A percentile compares a stretch with the other conserved stretches of the same genome.
These are phyloP conservation scores for Lentinula sp. DNA, from an alignment of 768 basidiomycete genomes.

Conservation along the genomic window DNA sequence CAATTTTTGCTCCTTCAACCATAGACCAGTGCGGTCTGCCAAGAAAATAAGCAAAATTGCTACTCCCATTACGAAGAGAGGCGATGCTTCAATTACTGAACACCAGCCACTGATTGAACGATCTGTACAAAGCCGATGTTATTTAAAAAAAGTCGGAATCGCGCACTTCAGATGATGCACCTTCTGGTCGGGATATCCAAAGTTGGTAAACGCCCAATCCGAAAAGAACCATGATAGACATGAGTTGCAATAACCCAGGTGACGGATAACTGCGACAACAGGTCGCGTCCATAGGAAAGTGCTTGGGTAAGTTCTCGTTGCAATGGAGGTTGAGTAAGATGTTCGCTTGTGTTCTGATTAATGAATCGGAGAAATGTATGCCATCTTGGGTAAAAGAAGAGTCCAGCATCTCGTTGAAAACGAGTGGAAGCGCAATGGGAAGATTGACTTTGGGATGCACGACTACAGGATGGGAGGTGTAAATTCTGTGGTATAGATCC, in stretches of 20 bases:
- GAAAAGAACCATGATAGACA: slow-evolving; percentile 42
- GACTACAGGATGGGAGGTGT: slow-evolving; percentile 25
- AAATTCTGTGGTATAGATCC: slow-evolving; percentile 66
- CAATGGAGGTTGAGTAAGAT: slow-evolving; percentile 78
- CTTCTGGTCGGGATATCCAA: slow-evolving; percentile 22
- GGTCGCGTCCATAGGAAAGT: slow-evolving; percentile 65
- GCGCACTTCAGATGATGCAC: not conserved
- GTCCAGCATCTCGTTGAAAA: slow-evolving; percentile 78
- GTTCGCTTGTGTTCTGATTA: slow-evolving; percentile 67
- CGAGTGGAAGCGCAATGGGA: slow-evolving; percentile 59
- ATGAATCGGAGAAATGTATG: slow-evolving; percentile 64
- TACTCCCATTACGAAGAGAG: slow-evolving; percentile 59
- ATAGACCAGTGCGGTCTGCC: slow-evolving; percentile 82
- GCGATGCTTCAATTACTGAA: slow-evolving; percentile 25
- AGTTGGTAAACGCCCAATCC: slow-evolving; percentile 45
- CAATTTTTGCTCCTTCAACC: slow-evolving; percentile 87
- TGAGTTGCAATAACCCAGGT: slow-evolving; percentile 49
- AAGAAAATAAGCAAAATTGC: slow-evolving; percentile 64
- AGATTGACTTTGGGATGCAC: slow-evolving; percentile 15
- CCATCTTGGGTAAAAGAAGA: slow-evolving; percentile 77
- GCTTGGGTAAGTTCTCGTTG: slow-evolving; percentile 62
- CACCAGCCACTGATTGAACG: not conserved
- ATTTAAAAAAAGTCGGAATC: not conserved
- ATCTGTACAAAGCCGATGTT: not conserved
- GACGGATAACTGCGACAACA: slow-evolving; percentile 77